These are phyloP conservation scores for Penicillium hesseltinei DNA, from an alignment of 2,329 filamentous ascomycete species.

Conservation along the genomic window DNA sequence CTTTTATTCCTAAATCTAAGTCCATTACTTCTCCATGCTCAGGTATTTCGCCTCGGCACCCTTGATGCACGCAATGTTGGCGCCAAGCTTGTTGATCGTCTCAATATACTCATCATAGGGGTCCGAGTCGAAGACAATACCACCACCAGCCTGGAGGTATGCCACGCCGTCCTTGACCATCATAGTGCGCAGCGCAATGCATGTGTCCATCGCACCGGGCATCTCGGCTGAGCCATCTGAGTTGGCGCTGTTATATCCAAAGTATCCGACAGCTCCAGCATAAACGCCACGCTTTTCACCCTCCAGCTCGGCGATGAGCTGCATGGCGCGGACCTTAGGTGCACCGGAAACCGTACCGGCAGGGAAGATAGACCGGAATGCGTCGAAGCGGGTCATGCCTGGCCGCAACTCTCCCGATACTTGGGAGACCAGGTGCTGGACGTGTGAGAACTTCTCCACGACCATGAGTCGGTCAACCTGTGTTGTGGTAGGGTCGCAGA, in stretches of 20 bases:
- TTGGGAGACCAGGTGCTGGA: conserved; percentile 94
- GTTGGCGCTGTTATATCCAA: conserved; percentile 77
- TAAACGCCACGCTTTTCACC: conserved; percentile 92
- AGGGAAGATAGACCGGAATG: conserved; percentile 94
- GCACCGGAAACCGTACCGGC: conserved; percentile 94
- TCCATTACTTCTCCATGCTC: conserved; percentile 37
- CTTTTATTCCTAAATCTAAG: not conserved
- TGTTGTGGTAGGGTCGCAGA: conserved; percentile 86
- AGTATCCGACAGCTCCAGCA: conserved; percentile 94
- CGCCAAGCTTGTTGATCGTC: conserved; percentile 93
- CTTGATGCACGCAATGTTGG: conserved; percentile 85
- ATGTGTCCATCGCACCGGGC: conserved; percentile 90
- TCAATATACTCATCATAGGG: conserved; percentile 89
- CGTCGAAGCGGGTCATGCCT: conserved; percentile 87
- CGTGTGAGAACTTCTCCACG: conserved; percentile 91
- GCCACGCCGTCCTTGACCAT: conserved; percentile 85
- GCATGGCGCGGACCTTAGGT: conserved; percentile 95
- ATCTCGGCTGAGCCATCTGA: conserved; percentile 58
- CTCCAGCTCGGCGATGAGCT: conserved; percentile 92
- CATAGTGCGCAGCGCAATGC: conserved; percentile 85
- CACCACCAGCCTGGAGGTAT: conserved; percentile 82
- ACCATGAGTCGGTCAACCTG: conserved; percentile 93
- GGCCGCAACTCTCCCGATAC: conserved; percentile 85
- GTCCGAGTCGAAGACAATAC: conserved; percentile 93
- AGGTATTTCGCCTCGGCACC: conserved; percentile 72